Evolutionary conservation across 139 green algal species (phyloP).

Genomic region (Chlamydomonas schloesseri): DNA sequence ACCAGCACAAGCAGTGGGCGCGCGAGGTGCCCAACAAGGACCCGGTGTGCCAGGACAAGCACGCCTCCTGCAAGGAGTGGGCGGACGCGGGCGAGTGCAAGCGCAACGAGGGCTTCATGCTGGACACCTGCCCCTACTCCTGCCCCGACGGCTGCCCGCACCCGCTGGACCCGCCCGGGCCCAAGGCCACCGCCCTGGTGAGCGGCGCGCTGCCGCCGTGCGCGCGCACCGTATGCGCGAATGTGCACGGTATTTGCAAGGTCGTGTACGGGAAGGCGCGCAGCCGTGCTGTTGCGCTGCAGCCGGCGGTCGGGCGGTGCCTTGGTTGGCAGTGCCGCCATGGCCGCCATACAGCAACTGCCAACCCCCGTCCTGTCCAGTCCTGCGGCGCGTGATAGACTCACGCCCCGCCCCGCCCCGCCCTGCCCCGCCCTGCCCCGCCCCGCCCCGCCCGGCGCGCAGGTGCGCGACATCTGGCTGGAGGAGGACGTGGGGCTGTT

Average conservation of each 20-base stretch:
- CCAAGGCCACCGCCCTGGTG: conserved; percentile 52
- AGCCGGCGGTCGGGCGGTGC: too few relatives aligned
- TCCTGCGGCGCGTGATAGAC: too few relatives aligned
- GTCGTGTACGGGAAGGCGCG: too few relatives aligned
- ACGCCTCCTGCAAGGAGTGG: conserved; percentile 35
- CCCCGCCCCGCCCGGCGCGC: background rate
- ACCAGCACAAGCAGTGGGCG: conserved; percentile 15
- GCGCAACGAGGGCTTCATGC: conserved; percentile 58
- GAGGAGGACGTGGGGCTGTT: conserved; percentile 49
- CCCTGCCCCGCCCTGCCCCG: background rate
- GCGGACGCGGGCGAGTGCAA: conserved; percentile 52
- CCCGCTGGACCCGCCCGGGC: conserved; percentile 36
- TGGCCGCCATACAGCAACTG: too few relatives aligned
- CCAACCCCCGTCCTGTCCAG: too few relatives aligned
- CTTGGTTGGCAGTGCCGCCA: too few relatives aligned
- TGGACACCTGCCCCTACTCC: conserved; percentile 39
- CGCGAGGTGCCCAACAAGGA: conserved; percentile 38
- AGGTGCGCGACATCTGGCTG: conserved; percentile 55
- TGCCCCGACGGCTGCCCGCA: conserved; percentile 53
- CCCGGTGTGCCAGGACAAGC: conserved; percentile 31
- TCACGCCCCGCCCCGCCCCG: too few relatives aligned
- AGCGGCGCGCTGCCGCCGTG: background rate
- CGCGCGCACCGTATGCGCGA: too few relatives aligned
- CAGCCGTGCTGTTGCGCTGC: too few relatives aligned
- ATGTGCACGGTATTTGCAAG: too few relatives aligned